Evolutionary conservation across 139 green algal genomes (phyloP), one percentile per base, ranked within the genome.

Genomic region (Diplosphaera chodatii): DNA sequence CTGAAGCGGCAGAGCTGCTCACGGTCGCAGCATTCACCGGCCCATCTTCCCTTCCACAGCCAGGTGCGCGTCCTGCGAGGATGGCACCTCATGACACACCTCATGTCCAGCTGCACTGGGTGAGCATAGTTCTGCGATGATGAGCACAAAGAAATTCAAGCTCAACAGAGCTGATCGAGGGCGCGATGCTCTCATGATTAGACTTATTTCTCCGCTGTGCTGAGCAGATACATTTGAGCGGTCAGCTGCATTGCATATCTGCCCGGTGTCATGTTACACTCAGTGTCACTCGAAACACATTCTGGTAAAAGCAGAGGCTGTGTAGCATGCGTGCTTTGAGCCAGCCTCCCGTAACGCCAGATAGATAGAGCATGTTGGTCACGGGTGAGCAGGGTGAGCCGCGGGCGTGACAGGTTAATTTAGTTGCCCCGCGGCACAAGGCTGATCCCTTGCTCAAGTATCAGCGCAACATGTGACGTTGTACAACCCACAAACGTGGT

Each of bases 1-100:
- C 85, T 10, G 83, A 92, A 75, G 84, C 84, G 29, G 79, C 87
- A 28, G 90, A 95, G 82, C 81, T 94, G 68, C 40, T 95, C 37
- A 63, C 86, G 56, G 84, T 74, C 8, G 78, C 81, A n/a, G 81
- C 73, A 29, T 93, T 89, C 59, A 66, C 55, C 56, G 41, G 27
- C 5, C n/a, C n/a, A 3, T 65, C 59, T 18, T 28, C 27, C 59
- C 28, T 65, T 3, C 59, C 59, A n/a, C 27, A 21, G 8, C 59
- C 59, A 25, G 59, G 59, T 65, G 27, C 3, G 48, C 16, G n/a
- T n/a, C n/a, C n/a, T n/a, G n/a, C n/a, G n/a, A n/a, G n/a, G n/a
- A n/a, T n/a, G n/a, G n/a, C n/a, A n/a, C n/a, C n/a, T n/a, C n/a
- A n/a, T n/a, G n/a, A n/a, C n/a, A n/a, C n/a, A n/a, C n/a, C n/a